Evolutionary conservation across 805 yeast species (phyloP).

Genomic region (Candida yuanshanica): DNA sequence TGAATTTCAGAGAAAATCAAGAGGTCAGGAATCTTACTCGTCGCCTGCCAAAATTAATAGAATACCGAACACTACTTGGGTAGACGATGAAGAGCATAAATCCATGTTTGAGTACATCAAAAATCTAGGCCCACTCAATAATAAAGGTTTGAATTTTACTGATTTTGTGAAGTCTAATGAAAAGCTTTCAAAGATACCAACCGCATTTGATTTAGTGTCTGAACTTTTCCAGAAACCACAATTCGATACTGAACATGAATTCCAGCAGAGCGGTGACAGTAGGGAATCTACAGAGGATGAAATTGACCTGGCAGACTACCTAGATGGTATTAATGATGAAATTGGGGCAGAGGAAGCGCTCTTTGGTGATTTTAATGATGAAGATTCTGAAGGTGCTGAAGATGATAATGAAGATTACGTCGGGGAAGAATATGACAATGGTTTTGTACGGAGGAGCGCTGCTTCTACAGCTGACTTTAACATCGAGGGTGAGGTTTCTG

Average conservation of each 20-base stretch:
- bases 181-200: conserved; percentile 23
- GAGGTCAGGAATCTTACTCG: conserved; percentile 30
- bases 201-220: conserved; percentile 27
- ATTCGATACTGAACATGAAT: conserved; percentile 2
- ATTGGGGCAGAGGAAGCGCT: background rate
- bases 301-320: background rate
- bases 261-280: conserved; percentile 3
- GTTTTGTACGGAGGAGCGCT: background rate
- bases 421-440: conserved; percentile 1
- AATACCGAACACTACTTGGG: conserved; percentile 30
- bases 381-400: conserved; percentile 4
- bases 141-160: conserved; percentile 8
- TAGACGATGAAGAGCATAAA: conserved; percentile 33
- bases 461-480: too few relatives aligned
- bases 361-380: conserved; percentile 4
- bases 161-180: conserved; percentile 20
- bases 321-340: background rate
- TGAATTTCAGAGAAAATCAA: conserved; percentile 39
- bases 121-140: conserved; percentile 9
- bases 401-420: conserved; percentile 5
- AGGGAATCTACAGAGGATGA: background rate
- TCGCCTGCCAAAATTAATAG: conserved; percentile 25
- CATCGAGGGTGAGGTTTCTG: conserved; percentile 3
- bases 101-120: conserved; percentile 28
- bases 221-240: conserved; percentile 27